Percentiles rank a stretch among this genome's conserved stretches.
Conservation (phyloP, 192 early-diverging fungal species). For the Spizellomyces sp. region DNA sequence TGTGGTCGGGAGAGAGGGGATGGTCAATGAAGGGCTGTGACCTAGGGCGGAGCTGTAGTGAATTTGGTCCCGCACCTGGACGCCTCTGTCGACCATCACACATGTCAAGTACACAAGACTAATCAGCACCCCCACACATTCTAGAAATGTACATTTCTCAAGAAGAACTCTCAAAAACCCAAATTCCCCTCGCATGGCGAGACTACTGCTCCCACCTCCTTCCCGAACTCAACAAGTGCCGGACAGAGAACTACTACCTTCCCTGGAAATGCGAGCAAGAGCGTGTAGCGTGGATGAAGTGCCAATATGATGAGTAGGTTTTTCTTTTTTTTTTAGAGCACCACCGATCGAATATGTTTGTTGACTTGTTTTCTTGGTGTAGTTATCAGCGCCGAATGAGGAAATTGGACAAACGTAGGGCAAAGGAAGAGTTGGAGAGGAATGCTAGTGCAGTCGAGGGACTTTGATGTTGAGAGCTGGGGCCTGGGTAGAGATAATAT, state of each 20-base stretch:
- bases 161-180: constrained; percentile 80
- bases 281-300: constrained; percentile 87
- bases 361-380: constrained; percentile 1
- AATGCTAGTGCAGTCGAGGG: not conserved
- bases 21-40: too few relatives aligned
- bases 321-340: not conserved
- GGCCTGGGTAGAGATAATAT: too few relatives aligned
- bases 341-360: too few relatives aligned
- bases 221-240: constrained; percentile 90
- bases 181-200: constrained; percentile 83
- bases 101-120: not conserved
- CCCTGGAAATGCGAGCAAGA: constrained; percentile 95
- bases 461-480: not conserved
- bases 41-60: not conserved
- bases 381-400: constrained; percentile 37
- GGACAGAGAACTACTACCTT: constrained; percentile 78
- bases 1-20: too few relatives aligned
- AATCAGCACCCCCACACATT: not conserved
- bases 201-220: constrained; percentile 95
- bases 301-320: constrained; percentile 88
- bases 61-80: not conserved
- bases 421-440: constrained; percentile 13
- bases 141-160: constrained; percentile 85
- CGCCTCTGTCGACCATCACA: not conserved
- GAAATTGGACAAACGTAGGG: constrained; percentile 23